phyloP scores from a whole-genome alignment of 129 eudicot genomes.

The Arctium minus region DNA sequence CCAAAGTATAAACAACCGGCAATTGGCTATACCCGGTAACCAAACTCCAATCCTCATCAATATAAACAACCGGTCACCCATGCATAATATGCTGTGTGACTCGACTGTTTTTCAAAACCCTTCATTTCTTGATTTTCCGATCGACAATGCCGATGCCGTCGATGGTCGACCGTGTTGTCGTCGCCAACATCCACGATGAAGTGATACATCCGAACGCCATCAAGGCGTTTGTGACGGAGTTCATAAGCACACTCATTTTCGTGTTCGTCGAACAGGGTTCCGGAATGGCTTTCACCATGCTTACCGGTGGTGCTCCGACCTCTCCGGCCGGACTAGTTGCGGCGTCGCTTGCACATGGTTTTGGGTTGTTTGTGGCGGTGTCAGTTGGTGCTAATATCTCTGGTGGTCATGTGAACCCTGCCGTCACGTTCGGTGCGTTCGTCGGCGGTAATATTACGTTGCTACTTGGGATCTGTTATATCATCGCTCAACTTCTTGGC shows the following conservation, averaged over 20 bases:
- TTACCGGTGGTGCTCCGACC: conserved; percentile 29
- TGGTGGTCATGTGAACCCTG: conserved; percentile 70
- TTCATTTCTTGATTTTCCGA: background rate
- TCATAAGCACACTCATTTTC: conserved; percentile 50
- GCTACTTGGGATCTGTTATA: conserved; percentile 35
- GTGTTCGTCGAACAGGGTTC: conserved; percentile 66
- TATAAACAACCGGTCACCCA: conserved; percentile 21
- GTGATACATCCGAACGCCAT: conserved; percentile 45
- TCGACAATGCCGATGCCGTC: conserved; percentile 22
- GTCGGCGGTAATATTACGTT: conserved; percentile 52
- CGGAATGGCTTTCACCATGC: conserved; percentile 48
- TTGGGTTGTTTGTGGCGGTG: conserved; percentile 56
- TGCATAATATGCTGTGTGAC: conserved; percentile 7
- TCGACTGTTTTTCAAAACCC: background rate
- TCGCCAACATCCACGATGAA: conserved; percentile 42
- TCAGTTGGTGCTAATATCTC: conserved; percentile 47
- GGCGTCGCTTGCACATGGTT: conserved; percentile 51
- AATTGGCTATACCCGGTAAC: conserved; percentile 33
- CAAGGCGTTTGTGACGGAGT: conserved; percentile 50
- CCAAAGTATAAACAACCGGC: conserved; percentile 16
- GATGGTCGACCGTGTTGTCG: conserved; percentile 28
- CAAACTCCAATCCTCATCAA: conserved; percentile 7
- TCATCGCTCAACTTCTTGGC: conserved; percentile 57
- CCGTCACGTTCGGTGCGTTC: conserved; percentile 55
- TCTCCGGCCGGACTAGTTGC: conserved; percentile 43